Conservation (phyloP, 2,329 filamentous ascomycete species). For the Fusarium dlaminii region DNA sequence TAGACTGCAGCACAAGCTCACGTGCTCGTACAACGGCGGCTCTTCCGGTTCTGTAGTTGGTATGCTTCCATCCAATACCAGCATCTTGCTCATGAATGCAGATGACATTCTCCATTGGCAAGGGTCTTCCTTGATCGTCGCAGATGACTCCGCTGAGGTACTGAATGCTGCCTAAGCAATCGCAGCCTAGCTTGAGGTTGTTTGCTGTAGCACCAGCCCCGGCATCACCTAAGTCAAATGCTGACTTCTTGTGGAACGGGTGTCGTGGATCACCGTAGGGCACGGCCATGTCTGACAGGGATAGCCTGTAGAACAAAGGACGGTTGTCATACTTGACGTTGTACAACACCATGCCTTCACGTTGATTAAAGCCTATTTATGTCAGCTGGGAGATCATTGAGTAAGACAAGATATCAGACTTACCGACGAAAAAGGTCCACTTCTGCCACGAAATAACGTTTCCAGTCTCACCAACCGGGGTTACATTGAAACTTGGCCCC, state of each 20-base stretch:
- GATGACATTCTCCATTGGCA: constrained; percentile 65
- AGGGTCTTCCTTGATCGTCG: constrained; percentile 62
- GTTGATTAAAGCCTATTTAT: constrained; percentile 66
- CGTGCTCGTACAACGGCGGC: constrained; percentile 68
- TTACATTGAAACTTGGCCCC: constrained; percentile 71
- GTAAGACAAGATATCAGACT: rapidly evolving
- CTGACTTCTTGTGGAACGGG: constrained; percentile 75
- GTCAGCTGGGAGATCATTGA: background rate
- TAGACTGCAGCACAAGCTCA: constrained; percentile 73
- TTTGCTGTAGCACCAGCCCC: constrained; percentile 74
- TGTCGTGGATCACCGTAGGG: constrained; percentile 73
- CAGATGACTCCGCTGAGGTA: constrained; percentile 68
- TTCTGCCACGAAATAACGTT: constrained; percentile 68
- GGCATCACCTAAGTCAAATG: constrained; percentile 77
- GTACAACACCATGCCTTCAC: constrained; percentile 76
- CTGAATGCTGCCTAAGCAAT: constrained; percentile 75
- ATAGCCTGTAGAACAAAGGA: constrained; percentile 73
- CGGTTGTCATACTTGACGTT: constrained; percentile 74
- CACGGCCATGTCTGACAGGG: constrained; percentile 75
- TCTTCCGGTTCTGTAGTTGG: constrained; percentile 70
- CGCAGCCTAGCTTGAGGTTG: constrained; percentile 74
- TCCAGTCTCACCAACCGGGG: constrained; percentile 44
- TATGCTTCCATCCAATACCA: constrained; percentile 78
- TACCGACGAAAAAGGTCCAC: constrained; percentile 72
- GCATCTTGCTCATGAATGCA: constrained; percentile 77